Base-by-base conservation (phyloP, 441 rosid species). In the Raphanus hybrid region DNA sequence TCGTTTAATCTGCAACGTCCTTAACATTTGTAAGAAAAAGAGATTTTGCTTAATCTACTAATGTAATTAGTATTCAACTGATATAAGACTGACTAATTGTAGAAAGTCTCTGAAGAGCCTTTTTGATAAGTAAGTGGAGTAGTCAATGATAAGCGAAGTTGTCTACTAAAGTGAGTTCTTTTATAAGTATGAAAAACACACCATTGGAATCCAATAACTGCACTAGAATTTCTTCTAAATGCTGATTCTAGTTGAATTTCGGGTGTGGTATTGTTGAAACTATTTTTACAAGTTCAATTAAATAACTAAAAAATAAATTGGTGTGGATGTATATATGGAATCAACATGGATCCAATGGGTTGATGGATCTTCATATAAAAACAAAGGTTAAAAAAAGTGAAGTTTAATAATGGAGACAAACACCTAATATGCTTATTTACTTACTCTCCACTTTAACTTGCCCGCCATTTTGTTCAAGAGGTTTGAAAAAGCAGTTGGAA, bases 91-190 rank as follows among this genome's bases (percentile, higher is more conserved):
- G 54, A 64, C 50, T 37, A 68, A 73, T 62, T 37, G 66, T 18
- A 69, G 70, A 45, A 67, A 65, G 65, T 12, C 68, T 60, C 7
- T 73, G 6, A 41, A 67, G 59, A 78, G 70, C 70, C 0, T 39
- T 23, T 78, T 64, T 78, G 74, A 78, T 78, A 67, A 73, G 74
- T 43, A 78, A 73, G 81, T 78, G 78, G 81, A 73, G 74, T 74
- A 78, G 66, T 78, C 81, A 68, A 23, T 78, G 81, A 78, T 73
- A 78, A 67, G 74, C n/a, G 52, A 73, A 62, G 66, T 41, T 73
- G 70, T 78, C 78, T 78, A 67, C 72, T 78, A 72, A 78, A 72
- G 18, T 18, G 18, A 18, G 0, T 0, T 18, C 58, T 65, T 71
- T 67, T 59, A 45, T 48, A 32, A 65, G n/a, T 71, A 29, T 71